Base-by-base conservation (phyloP, 208 protist genomes). In the Crithidia acanthocephali region DNA sequence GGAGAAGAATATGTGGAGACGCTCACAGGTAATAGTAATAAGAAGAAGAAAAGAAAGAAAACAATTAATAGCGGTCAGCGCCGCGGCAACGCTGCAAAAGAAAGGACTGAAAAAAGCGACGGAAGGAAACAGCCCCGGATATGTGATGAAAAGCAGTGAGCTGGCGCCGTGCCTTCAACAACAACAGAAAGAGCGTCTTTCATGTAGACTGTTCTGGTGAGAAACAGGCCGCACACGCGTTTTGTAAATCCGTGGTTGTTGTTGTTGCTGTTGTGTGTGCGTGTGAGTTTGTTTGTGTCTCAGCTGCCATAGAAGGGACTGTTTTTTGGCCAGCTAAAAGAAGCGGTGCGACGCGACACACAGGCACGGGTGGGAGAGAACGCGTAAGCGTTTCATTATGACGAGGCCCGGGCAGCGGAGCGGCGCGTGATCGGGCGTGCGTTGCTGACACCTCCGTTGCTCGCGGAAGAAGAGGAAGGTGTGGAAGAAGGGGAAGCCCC, bases 401-500 rank as follows among this genome's bases (percentile, higher is more conserved):
- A 66, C 15, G 55, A 42, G 18, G 55, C 32, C 11, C 63, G 61
- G 15, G 44, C 20, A 45, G 64, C 44, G 9, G 69, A 63, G 32
- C 66, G 60, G 37, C 76, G 76, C 13, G 65, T 56, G 25, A 81
- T 81, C 25, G 76, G 76, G 22, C 69, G 68, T 2, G 76, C 76
- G 52, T 78, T 72, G 47, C 57, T 60, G 32, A 10, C 32, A 27
- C 32, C 30, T 9, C 35, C 25, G 22, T 18, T 11, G 4, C 28
- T n/a, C 48, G 25, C 37, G 3, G 42, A 13, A 20, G 40, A 27
- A 9, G 44, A 11, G 8, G 35, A 13, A 5, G 8, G 8, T 40
- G 35, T 13, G 1, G 42, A 11, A 20, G 40, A 25, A 48, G 44
- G 18, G 18, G 16, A 48, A n/a, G 44, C 9, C 6, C 9, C 44